These are phyloP conservation scores for Pythium brassicae DNA, from an alignment of 352 stramenopile species.

Conservation along the genomic window DNA sequence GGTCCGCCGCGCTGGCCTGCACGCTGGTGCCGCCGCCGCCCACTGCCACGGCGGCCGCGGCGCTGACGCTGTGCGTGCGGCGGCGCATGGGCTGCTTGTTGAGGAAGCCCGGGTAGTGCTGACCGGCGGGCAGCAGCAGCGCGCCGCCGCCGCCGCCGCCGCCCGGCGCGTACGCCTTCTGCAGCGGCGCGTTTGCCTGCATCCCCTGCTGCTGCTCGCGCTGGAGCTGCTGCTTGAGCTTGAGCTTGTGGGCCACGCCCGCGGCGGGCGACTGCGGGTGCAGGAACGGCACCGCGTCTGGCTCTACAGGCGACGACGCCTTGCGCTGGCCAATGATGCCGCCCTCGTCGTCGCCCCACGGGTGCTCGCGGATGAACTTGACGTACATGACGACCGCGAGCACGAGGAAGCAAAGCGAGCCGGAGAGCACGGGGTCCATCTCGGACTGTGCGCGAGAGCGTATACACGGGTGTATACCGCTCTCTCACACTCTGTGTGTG, in stretches of 20 bases:
- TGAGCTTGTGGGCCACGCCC: constrained; percentile 28
- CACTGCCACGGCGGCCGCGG: constrained; percentile 13
- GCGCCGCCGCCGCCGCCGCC: constrained; percentile 2
- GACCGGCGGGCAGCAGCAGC: constrained; percentile 10
- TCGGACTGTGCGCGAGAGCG: neutral
- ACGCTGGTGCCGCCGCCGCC: constrained; percentile 6
- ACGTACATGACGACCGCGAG: constrained; percentile 87
- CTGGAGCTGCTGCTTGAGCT: constrained; percentile 32
- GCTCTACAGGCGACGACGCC: constrained; percentile 58
- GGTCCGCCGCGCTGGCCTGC: constrained; percentile 14
- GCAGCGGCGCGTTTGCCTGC: constrained; percentile 21
- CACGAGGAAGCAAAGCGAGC: constrained; percentile 85
- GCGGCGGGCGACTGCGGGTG: constrained; percentile 44
- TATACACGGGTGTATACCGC: neutral
- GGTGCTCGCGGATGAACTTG: constrained; percentile 81
- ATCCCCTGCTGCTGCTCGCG: constrained; percentile 21
- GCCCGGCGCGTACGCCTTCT: constrained; percentile 30
- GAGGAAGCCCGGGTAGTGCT: constrained; percentile 34
- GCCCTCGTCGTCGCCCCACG: constrained; percentile 41
- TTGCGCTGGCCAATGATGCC: constrained; percentile 43
- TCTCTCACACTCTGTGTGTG: too few species aligned
- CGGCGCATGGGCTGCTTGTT: constrained; percentile 76
- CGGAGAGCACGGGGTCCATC: constrained; percentile 83
- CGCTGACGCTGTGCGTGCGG: constrained; percentile 64
- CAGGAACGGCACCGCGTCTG: constrained; percentile 69